Evolutionary conservation across 176 grass and related monocot species (phyloP), one percentile per base, ranked within the genome.

Genomic region (Lolium perenne): DNA sequence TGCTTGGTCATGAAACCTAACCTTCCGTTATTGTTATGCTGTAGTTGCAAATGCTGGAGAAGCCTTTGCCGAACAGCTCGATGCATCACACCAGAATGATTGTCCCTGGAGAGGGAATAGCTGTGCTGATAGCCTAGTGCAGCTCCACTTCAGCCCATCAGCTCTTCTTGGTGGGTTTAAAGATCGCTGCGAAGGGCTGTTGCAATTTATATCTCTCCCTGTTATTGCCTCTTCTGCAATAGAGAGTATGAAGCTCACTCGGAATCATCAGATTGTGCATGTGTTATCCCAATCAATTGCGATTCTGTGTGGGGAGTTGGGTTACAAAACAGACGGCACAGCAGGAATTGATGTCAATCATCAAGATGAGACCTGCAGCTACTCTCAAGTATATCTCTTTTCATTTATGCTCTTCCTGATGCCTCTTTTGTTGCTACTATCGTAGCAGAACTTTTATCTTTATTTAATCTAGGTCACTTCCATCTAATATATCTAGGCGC

Each of bases 41-140:
- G 67, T 81, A 98, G 95, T 92, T 84, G 86, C 88, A 45, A 87
- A 75, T 87, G 91, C 88, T 22, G 91, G 88, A 70, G 90, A 94
- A 83, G 86, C 78, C 41, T 95, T 95, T 88, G 82, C 88, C 7
- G 97, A 94, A 54, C 86, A 94, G 80, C 88, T 99, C 22, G 89
- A 97, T 84, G 87, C 80, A 65, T 88, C 92, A 1, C 97, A 99
- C 76, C 83, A 75, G 57, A 79, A 68, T 76, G 87, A 86, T 77
- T 99, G 97, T 76, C 92, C 94, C 61, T 99, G 97, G 97, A 94
- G 84, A 84, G 97, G 90, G 45, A 99, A 94, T 74, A 89, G 90
- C 83, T 99, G 97, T 76, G 86, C 87, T 82, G 97, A 96, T 86
- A 97, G 90, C 81, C 70, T 97, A 81, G 94, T 94, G 50, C 97